Base-by-base conservation (phyloP, 2,329 filamentous ascomycete species). In the Ascochyta viciae-villosae region DNA sequence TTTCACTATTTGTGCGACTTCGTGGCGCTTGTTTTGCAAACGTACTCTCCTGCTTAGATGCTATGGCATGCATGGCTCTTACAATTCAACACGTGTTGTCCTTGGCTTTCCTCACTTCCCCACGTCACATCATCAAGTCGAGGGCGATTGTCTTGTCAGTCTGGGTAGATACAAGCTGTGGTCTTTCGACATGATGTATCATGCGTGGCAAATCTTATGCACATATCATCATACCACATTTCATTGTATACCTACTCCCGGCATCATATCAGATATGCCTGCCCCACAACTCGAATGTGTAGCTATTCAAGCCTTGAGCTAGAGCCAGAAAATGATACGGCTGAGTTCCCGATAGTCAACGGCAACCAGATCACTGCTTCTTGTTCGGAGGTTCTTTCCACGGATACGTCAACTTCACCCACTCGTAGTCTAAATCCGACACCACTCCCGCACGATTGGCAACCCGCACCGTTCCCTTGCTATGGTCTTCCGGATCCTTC, bases 361-460 rank as follows among this genome's bases (percentile, higher is more conserved):
- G 10, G 13, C 16, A 23, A 12, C 37, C 10, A 24, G 9, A 39
- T 23, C 8, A 39, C 1, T 5, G 22, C 19, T 24, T 22, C 16
- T 22, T 23, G 16, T 16, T 22, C 12, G 37, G 0, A n/a, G 42
- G 43, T 16, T 47, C 43, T 31, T 42, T 37, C 31, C 38, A 53
- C 9, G 29, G 37, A 4, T 43, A 54, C 23, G 29, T 38, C 38
- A 9, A 13, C 24, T 47, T 37, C 23, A 48, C 26, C 16, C 50
- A 42, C 24, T 43, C 16, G 24, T 48, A 38, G n/a, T 54, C 19
- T 16, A 54, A 15, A 26, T 31, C 31, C 5, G 38, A 47, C n/a
- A 46, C 23, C 19, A 47, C n/a, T 6, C 27, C 50, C 6, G 38
- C 12, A 31, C 9, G 37, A 23, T 48, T 37, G 2, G 27, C 29